phyloP scores from a whole-genome alignment of 2,329 filamentous ascomycete species.

The Cladosporium sphaerospermum region DNA sequence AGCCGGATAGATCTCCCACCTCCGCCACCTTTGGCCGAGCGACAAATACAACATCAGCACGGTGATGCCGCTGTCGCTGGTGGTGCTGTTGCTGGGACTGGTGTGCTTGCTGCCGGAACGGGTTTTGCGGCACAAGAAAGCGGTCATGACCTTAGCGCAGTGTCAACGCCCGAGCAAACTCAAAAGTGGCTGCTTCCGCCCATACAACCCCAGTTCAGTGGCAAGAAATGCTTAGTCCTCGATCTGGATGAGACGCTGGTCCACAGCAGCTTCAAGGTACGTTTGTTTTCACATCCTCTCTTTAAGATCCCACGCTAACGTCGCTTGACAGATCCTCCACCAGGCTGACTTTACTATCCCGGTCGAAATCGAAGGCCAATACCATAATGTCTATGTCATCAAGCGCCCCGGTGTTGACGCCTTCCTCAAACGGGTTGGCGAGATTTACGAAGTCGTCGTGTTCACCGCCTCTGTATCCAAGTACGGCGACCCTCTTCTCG shows the following conservation, averaged over 20 bases:
- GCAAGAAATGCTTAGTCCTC: slow-evolving; percentile 88
- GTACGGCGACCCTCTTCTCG: slow-evolving; percentile 93
- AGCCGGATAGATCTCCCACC: slow-evolving; percentile 39
- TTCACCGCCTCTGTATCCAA: slow-evolving; percentile 98
- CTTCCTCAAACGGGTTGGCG: slow-evolving; percentile 97
- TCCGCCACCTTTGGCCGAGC: slow-evolving; percentile 47
- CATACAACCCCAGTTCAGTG: slow-evolving; percentile 69
- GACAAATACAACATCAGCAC: slow-evolving; percentile 27
- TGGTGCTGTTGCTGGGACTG: slow-evolving; percentile 1
- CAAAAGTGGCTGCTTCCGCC: slow-evolving; percentile 76
- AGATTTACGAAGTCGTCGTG: slow-evolving; percentile 96
- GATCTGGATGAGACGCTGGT: slow-evolving; percentile 96
- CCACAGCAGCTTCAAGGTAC: slow-evolving; percentile 97
- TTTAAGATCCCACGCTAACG: neutral
- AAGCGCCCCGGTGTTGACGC: slow-evolving; percentile 97
- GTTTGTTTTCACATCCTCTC: slow-evolving; percentile 13
- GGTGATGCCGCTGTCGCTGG: slow-evolving; percentile 15
- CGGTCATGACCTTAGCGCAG: slow-evolving; percentile 27
- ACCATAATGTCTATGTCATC: slow-evolving; percentile 99
- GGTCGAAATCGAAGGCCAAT: slow-evolving; percentile 97
- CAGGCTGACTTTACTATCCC: slow-evolving; percentile 99
- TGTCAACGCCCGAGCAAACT: slow-evolving; percentile 40
- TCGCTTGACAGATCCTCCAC: slow-evolving; percentile 67
- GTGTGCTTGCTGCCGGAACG: slow-evolving; percentile 2
- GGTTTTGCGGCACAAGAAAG: slow-evolving; percentile 2